Conservation (phyloP, 768 basidiomycete genomes). For the Trametes meyenii region DNA sequence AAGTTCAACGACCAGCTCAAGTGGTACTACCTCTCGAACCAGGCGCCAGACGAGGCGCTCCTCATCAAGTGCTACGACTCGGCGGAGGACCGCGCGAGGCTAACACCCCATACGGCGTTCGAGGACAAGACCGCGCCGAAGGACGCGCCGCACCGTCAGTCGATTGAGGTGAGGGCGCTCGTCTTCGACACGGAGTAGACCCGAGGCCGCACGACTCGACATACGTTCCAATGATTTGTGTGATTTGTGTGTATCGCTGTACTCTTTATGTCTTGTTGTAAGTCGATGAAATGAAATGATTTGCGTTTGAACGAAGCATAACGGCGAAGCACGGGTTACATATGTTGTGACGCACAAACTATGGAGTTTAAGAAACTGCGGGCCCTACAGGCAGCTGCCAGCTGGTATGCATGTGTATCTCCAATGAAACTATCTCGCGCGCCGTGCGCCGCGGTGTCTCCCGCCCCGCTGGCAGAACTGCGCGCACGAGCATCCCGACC, state of each 20-base stretch:
- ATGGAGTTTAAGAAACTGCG: too few species aligned
- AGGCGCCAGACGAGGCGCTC: conserved; percentile 41
- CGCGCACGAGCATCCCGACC: too few species aligned
- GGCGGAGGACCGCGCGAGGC: conserved; percentile 35
- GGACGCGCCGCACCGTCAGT: conserved; percentile 38
- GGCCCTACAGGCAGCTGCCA: too few species aligned
- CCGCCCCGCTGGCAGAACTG: too few species aligned
- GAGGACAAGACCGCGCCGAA: conserved; percentile 33
- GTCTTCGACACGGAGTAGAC: conserved; percentile 39
- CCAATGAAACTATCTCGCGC: too few species aligned
- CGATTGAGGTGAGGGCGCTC: conserved; percentile 42
- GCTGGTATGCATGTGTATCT: too few species aligned
- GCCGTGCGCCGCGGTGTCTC: too few species aligned
- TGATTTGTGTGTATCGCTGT: background rate
- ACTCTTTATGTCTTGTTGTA: background rate
- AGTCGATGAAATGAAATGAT: background rate
- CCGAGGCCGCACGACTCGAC: background rate
- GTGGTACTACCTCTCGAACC: conserved; percentile 42
- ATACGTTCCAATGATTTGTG: background rate
- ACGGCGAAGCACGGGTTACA: too few species aligned
- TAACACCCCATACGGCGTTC: conserved; percentile 44
- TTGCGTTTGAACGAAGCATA: too few species aligned
- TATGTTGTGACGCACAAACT: too few species aligned
- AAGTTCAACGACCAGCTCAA: conserved; percentile 36
- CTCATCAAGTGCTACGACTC: conserved; percentile 47